phyloP scores from a whole-genome alignment of 176 grass and related monocot genomes.

The Raddia distichophylla region DNA sequence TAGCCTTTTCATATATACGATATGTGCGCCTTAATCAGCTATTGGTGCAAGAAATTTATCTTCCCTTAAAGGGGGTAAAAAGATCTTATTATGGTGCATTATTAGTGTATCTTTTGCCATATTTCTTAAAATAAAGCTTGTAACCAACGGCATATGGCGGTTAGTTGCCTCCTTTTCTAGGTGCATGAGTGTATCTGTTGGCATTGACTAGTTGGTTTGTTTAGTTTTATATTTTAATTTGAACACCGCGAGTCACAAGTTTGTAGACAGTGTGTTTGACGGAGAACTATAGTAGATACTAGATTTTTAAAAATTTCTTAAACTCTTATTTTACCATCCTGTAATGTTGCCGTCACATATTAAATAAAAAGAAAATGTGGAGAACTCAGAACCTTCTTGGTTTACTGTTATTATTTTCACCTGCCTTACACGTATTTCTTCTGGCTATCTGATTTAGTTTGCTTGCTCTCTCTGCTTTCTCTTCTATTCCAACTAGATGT shows the following conservation, averaged over 20 bases:
- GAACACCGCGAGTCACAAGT: background rate
- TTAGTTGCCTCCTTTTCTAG: slow-evolving; percentile 19
- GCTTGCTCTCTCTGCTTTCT: slow-evolving; percentile 55
- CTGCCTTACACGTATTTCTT: slow-evolving; percentile 39
- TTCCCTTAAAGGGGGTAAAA: background rate
- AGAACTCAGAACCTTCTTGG: background rate
- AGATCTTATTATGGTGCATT: background rate
- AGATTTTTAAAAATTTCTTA: background rate
- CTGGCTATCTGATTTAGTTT: slow-evolving; percentile 47
- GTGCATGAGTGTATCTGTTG: background rate
- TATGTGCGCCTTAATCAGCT: background rate
- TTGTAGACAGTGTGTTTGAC: background rate
- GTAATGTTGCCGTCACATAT: slow-evolving; percentile 18
- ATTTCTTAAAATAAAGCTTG: slow-evolving; percentile 9
- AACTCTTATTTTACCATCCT: background rate
- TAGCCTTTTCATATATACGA: background rate
- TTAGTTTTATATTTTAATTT: background rate
- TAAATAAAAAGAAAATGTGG: background rate
- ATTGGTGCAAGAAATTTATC: background rate
- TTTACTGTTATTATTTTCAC: slow-evolving; percentile 17
- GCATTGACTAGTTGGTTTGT: background rate
- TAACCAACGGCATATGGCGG: background rate
- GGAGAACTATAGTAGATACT: background rate
- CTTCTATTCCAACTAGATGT: slow-evolving; percentile 57
- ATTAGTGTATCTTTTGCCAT: background rate